These are phyloP conservation scores for Didymella pinodella DNA, from an alignment of 2,329 filamentous ascomycete genomes.

Conservation along the genomic window DNA sequence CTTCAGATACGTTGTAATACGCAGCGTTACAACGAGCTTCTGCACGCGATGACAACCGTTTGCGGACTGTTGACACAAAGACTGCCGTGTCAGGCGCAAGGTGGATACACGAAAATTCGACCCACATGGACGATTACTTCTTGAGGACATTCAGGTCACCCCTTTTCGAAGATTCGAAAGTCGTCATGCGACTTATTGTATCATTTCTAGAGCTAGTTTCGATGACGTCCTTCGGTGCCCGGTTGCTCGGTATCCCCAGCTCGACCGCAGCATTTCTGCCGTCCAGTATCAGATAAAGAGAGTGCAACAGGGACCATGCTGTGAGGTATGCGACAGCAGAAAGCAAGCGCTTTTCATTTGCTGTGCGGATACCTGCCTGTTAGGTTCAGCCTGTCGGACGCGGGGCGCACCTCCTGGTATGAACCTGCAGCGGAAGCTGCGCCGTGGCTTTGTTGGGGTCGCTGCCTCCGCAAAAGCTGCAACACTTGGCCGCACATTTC, in stretches of 20 bases:
- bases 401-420: slow-evolving; percentile 1
- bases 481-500: neutral
- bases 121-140: slow-evolving; percentile 21
- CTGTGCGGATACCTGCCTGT: slow-evolving; percentile 13
- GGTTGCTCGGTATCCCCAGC: neutral
- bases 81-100: neutral
- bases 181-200: neutral
- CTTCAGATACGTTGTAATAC: neutral
- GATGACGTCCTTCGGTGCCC: neutral
- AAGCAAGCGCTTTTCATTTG: neutral
- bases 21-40: slow-evolving; percentile 7
- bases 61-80: slow-evolving; percentile 1
- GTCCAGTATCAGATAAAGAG: neutral
- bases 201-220: neutral
- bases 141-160: slow-evolving; percentile 5
- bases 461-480: neutral
- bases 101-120: slow-evolving; percentile 8
- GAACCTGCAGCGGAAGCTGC: slow-evolving; percentile 6
- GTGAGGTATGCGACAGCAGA: slow-evolving; percentile 1
- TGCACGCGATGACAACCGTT: slow-evolving; percentile 10
- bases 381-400: neutral
- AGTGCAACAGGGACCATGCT: neutral
- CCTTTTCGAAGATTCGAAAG: neutral
- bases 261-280: neutral
- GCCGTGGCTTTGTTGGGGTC: slow-evolving; percentile 7